A percentile compares a stretch with the other conserved stretches of the same genome.
These are phyloP conservation scores for Colletotrichum orbiculare DNA, from an alignment of 2,329 filamentous ascomycete species.

Conservation along the genomic window DNA sequence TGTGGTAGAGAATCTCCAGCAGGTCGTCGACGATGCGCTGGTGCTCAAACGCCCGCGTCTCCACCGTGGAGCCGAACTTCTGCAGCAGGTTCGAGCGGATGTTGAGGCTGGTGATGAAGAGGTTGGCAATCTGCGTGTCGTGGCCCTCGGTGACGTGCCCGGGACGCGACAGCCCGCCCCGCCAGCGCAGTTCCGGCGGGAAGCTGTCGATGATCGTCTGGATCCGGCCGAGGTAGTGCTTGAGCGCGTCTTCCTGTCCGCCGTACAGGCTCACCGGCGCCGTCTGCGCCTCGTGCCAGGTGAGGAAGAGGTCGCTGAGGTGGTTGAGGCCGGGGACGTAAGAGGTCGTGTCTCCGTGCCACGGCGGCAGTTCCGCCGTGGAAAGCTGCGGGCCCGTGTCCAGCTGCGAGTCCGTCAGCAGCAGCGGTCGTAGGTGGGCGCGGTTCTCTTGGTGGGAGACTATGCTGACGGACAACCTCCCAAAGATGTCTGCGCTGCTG, in stretches of 20 bases:
- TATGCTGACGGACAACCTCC: constrained; percentile 41
- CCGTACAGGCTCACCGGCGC: constrained; percentile 22
- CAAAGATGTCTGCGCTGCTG: constrained; percentile 45
- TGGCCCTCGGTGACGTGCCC: constrained; percentile 46
- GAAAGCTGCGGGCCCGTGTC: constrained; percentile 38
- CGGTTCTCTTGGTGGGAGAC: constrained; percentile 41
- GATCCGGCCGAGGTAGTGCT: constrained; percentile 37
- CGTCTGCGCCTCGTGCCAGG: constrained; percentile 47
- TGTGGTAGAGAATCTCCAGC: constrained; percentile 48
- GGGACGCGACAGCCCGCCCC: constrained; percentile 48
- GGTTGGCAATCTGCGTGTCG: constrained; percentile 50
- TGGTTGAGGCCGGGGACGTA: constrained; percentile 49
- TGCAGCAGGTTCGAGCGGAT: constrained; percentile 51
- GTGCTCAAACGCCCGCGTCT: constrained; percentile 39
- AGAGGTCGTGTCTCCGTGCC: constrained; percentile 46
- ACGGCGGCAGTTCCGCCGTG: constrained; percentile 35
- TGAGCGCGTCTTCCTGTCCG: constrained; percentile 31
- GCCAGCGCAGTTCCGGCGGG: constrained; percentile 48
- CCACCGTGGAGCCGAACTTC: constrained; percentile 40
- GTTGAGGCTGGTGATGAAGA: constrained; percentile 50
- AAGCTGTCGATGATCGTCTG: constrained; percentile 46
- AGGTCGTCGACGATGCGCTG: constrained; percentile 49
- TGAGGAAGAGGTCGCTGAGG: constrained; percentile 46
- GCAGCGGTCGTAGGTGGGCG: constrained; percentile 41
- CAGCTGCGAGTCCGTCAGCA: constrained; percentile 46